Conservation (phyloP, 139 green algal species). For the Closterium sp. region DNA sequence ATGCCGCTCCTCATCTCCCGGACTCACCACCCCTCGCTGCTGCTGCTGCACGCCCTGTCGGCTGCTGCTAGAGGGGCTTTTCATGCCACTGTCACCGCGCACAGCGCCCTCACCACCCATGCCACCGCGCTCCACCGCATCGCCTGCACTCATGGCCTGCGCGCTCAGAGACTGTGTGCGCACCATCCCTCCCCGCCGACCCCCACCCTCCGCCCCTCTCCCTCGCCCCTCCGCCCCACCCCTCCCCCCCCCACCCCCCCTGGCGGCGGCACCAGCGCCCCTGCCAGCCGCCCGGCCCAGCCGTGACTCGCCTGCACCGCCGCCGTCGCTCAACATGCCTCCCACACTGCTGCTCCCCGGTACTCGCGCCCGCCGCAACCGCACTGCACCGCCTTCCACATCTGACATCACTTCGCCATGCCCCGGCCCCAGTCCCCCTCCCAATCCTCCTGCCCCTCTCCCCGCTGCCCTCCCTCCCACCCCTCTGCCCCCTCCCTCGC, state of each 20-base stretch:
- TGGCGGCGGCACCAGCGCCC: neutral
- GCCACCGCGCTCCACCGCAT: neutral
- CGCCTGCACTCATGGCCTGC: too few species aligned
- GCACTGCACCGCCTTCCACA: neutral
- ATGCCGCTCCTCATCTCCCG: neutral
- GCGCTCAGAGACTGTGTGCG: neutral
- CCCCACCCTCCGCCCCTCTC: neutral
- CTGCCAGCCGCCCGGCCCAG: neutral
- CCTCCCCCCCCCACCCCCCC: neutral
- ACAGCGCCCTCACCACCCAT: neutral
- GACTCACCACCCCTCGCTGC: neutral
- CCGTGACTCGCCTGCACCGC: neutral
- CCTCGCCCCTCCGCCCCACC: neutral
- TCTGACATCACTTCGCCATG: neutral
- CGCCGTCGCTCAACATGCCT: neutral
- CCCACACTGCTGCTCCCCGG: neutral
- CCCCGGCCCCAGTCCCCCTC: neutral
- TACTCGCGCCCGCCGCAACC: neutral
- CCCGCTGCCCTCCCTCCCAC: neutral
- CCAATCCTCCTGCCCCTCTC: neutral
- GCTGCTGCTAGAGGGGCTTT: neutral
- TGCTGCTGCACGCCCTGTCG: neutral
- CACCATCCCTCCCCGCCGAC: neutral
- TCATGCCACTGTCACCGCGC: neutral
- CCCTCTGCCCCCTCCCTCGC: neutral